phyloP scores from a whole-genome alignment of 1,284 basidiomycete species.

The Agroathelia rolfsii region DNA sequence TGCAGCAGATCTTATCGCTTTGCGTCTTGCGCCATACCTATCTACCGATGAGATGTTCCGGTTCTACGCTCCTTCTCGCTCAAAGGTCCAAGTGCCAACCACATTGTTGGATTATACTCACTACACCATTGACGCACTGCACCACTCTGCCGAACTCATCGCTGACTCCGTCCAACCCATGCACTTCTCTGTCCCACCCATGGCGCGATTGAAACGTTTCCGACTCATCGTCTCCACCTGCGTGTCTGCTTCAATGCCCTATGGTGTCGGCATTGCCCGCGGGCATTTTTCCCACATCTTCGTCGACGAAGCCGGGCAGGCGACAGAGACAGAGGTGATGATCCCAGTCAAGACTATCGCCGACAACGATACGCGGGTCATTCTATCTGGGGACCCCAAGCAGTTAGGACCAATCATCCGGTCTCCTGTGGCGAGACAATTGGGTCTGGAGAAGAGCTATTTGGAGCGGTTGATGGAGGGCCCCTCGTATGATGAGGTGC shows the following conservation, averaged over 20 bases:
- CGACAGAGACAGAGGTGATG: constrained; percentile 49
- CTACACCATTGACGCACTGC: constrained; percentile 25
- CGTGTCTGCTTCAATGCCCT: constrained; percentile 44
- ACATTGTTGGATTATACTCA: constrained; percentile 33
- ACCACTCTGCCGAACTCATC: too few relatives aligned
- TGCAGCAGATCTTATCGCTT: constrained; percentile 50
- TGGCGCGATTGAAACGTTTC: constrained; percentile 33
- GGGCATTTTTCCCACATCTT: constrained; percentile 30
- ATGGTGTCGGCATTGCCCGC: constrained; percentile 35
- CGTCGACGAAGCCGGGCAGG: constrained; percentile 34
- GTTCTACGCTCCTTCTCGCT: constrained; percentile 54
- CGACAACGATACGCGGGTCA: constrained; percentile 38
- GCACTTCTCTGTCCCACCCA: constrained; percentile 36
- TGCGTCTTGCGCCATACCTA: constrained; percentile 32
- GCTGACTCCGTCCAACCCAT: constrained; percentile 23
- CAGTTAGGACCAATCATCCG: constrained; percentile 55
- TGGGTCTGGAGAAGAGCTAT: constrained; percentile 45
- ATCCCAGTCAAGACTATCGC: constrained; percentile 47
- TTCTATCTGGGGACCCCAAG: constrained; percentile 52
- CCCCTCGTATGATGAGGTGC: constrained; percentile 32
- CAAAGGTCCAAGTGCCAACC: constrained; percentile 31
- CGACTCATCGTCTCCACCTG: constrained; percentile 53
- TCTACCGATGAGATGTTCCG: constrained; percentile 37
- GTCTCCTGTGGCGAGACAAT: constrained; percentile 34
- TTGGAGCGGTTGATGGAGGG: constrained; percentile 46